Evolutionary conservation across 2,329 filamentous ascomycete genomes (phyloP).

Genomic region (Fusarium succisae): DNA sequence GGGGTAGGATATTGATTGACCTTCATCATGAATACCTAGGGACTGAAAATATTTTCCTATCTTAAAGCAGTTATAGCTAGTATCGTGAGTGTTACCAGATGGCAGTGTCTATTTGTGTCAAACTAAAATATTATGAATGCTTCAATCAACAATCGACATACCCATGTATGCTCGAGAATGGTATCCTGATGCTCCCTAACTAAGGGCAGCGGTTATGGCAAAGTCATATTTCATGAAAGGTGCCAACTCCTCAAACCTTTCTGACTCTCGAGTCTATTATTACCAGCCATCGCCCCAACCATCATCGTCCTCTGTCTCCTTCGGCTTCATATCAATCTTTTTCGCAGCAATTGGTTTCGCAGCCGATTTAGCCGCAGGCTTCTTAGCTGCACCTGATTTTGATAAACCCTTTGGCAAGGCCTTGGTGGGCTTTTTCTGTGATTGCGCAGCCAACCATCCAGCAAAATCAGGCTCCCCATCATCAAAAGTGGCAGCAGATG

Average conservation of each 20-base stretch:
- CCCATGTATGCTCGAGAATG: conserved; percentile 8
- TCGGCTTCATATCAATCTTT: conserved; percentile 76
- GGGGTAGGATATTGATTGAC: not conserved
- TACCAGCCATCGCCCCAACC: conserved; percentile 75
- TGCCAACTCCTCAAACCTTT: not conserved
- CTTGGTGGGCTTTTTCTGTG: conserved; percentile 75
- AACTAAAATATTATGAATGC: not conserved
- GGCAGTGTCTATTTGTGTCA: not conserved
- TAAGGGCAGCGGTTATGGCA: not conserved
- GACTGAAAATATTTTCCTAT: not conserved
- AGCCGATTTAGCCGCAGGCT: conserved; percentile 53
- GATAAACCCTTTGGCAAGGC: conserved; percentile 83
- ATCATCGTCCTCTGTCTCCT: conserved; percentile 65
- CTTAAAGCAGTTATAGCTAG: not conserved
- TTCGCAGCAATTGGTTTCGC: conserved; percentile 63
- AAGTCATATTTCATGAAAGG: not conserved
- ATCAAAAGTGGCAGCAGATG: conserved; percentile 68
- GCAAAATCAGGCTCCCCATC: conserved; percentile 96
- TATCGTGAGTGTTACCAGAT: not conserved
- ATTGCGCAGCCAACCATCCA: conserved; percentile 90
- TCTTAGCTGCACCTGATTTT: conserved; percentile 64
- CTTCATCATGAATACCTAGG: not conserved
- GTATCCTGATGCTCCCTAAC: conserved; percentile 32
- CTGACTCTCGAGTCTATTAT: not conserved
- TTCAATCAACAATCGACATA: conserved; percentile 28